Percentiles rank a stretch among this genome's conserved stretches.
phyloP scores from a whole-genome alignment of 2,329 filamentous ascomycete species.

The Microsporum ferrugineum region DNA sequence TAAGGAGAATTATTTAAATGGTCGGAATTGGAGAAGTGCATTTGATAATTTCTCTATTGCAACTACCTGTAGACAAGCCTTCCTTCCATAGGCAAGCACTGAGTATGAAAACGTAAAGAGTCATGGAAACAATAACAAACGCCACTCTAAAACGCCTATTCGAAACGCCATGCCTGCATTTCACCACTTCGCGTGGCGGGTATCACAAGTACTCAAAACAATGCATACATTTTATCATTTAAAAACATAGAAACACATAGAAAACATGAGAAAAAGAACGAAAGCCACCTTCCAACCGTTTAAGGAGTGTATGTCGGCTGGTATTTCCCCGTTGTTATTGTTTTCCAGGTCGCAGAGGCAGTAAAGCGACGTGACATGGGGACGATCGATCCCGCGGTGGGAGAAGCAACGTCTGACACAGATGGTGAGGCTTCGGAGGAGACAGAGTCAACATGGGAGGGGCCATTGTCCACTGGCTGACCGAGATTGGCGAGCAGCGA shows the following conservation, averaged over 20 bases:
- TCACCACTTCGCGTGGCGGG: background rate
- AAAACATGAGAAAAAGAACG: background rate
- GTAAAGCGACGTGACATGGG: background rate
- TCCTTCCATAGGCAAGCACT: background rate
- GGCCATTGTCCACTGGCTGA: background rate
- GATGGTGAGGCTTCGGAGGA: background rate
- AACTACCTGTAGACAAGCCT: background rate
- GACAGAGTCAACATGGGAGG: background rate
- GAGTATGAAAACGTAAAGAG: background rate
- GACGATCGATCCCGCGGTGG: background rate
- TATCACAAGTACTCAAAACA: background rate
- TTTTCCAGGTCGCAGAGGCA: background rate
- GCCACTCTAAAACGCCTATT: constrained; percentile 31
- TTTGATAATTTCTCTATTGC: background rate
- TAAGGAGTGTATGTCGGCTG: background rate
- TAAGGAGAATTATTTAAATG: no score
- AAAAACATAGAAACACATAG: background rate
- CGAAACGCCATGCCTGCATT: background rate
- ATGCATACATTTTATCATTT: background rate
- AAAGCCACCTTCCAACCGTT: constrained; percentile 47
- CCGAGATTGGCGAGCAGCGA: constrained; percentile 11
- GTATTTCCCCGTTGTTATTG: background rate
- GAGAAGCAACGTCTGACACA: background rate
- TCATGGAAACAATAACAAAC: background rate
- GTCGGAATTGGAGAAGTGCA: no score